Conservation (phyloP, 305 asterid species). For the Nicotiana rustica region DNA sequence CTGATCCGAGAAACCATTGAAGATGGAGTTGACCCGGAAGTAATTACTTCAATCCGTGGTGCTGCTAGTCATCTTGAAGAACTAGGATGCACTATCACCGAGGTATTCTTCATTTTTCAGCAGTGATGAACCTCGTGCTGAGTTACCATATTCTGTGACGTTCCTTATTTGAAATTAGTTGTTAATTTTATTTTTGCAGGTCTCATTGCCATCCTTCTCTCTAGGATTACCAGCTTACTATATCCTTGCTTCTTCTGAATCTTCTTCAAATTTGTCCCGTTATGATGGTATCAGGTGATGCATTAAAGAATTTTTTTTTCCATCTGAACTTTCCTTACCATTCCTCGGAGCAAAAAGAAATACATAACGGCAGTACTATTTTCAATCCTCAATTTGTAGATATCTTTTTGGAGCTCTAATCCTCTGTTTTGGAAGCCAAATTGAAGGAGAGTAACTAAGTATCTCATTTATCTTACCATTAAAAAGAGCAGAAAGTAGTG, state of each 20-base stretch:
- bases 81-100: slow-evolving; percentile 75
- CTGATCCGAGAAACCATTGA: slow-evolving; percentile 87
- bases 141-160: not conserved
- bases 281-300: slow-evolving; percentile 90
- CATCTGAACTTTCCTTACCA: not conserved
- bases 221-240: slow-evolving; percentile 98
- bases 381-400: not conserved
- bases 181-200: slow-evolving; percentile 52
- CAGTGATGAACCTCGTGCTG: not conserved
- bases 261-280: slow-evolving; percentile 97
- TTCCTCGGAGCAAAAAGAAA: not conserved
- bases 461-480: not conserved
- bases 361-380: not conserved
- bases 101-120: slow-evolving; percentile 55
- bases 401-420: not conserved
- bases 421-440: not conserved
- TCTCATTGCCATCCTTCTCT: slow-evolving; percentile 88
- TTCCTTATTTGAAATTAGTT: slow-evolving; percentile 25
- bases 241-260: slow-evolving; percentile 90
- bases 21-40: slow-evolving; percentile 81
- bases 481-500: not conserved
- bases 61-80: slow-evolving; percentile 89
- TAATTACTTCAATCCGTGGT: slow-evolving; percentile 67
- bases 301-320: not conserved
- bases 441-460: slow-evolving; percentile 12